Base-by-base conservation (phyloP, 1,284 basidiomycete genomes). In the Irpex sp. region DNA sequence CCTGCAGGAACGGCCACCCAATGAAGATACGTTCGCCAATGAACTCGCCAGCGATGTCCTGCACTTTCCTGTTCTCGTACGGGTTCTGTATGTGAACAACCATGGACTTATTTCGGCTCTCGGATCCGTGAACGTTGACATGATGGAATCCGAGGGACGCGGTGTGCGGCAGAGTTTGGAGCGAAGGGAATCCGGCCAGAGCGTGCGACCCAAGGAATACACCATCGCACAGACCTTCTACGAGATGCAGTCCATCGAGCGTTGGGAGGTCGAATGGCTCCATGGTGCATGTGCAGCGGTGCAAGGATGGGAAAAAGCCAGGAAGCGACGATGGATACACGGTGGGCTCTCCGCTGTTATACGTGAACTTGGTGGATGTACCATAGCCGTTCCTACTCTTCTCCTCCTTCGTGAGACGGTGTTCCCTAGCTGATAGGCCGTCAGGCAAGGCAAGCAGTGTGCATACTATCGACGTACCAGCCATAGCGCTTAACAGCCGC, bases 1-100 rank as follows among this genome's bases (percentile, higher is more conserved):
- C 97, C 69, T 92, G 89, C 57, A 99, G 79, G 82, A 96, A 99
- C 0, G 97, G 97, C 96, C 97, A 99, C 38, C 88, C 87, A 65
- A 92, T 81, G 75, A 92, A 98, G 0, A 87, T 89, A 54, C 92
- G 85, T 71, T 89, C 81, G 19, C 91, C 93, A 58, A 97, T 79
- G 80, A 94, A 83, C 69, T 84, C 82, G 58, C 81, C 77, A 5
- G 95, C 96, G 34, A 98, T 78, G 7, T 92, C 88, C 71, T 91
- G 86, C 8, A 85, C 78, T 74, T 89, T 91, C 69, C 80, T 77
- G 57, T 80, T 78, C 65, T 94, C 92, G 73, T 88, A 84, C 1
- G 85, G 82, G 71, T 94, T 94, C 60, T 91, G 81, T 68, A 98
- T 86, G 67, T 92, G 87, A 40, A 99, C 84, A 58, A 99, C 81